phyloP scores from a whole-genome alignment of 2,329 filamentous ascomycete genomes.

The Phaeosphaeriaceae sp. region DNA sequence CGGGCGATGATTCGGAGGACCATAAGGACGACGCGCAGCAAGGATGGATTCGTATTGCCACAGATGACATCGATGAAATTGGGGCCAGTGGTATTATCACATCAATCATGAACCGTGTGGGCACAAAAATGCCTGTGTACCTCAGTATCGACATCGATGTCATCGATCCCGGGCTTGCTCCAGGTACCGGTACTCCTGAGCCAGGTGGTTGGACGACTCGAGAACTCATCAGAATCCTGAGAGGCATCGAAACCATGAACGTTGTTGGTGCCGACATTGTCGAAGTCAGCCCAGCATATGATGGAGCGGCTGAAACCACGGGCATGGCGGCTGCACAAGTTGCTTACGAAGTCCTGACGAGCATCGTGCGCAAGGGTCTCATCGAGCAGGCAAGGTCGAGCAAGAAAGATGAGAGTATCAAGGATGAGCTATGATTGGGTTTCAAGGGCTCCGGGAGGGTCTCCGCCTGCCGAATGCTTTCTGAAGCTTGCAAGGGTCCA shows the following conservation, averaged over 20 bases:
- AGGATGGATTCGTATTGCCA: conserved; percentile 80
- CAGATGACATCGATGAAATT: conserved; percentile 87
- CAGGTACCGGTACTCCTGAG: conserved; percentile 87
- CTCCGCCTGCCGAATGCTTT: not conserved
- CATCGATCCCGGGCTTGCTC: conserved; percentile 75
- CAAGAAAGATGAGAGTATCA: conserved; percentile 19
- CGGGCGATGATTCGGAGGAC: conserved; percentile 71
- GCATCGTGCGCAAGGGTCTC: conserved; percentile 69
- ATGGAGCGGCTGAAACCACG: conserved; percentile 80
- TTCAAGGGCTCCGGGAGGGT: not conserved
- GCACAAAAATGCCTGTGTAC: conserved; percentile 80
- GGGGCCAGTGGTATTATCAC: conserved; percentile 75
- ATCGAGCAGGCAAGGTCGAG: conserved; percentile 47
- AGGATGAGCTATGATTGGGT: conserved; percentile 36
- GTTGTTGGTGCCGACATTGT: conserved; percentile 90
- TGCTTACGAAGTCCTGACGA: conserved; percentile 84
- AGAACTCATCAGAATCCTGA: conserved; percentile 83
- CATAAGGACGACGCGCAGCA: conserved; percentile 74
- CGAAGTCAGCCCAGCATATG: conserved; percentile 86
- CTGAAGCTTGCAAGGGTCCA: not conserved
- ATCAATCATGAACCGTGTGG: conserved; percentile 74
- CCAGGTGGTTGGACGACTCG: conserved; percentile 90
- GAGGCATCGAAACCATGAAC: conserved; percentile 83
- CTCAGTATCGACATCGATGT: conserved; percentile 84
- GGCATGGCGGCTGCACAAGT: conserved; percentile 85